Base-by-base conservation (phyloP, 257 asterid species). In the Oldenlandia corymbosa region DNA sequence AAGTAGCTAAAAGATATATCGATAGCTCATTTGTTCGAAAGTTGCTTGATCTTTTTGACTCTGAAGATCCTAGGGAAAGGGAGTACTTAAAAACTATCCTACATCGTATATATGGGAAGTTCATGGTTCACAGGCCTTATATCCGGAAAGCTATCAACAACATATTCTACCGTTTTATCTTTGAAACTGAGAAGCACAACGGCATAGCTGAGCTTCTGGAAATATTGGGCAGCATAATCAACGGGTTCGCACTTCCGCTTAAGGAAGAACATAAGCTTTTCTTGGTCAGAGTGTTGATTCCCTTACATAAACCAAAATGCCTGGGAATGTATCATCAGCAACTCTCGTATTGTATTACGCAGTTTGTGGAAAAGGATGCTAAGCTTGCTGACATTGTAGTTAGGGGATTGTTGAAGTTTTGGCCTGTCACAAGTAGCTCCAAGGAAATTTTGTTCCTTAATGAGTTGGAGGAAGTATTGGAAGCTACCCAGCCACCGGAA, bases 41-140 rank as follows among this genome's bases (percentile, higher is more conserved):
- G 64, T 60, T 88, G 81, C 92, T 88, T 32, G 88, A 84, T 70
- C 90, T 88, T 70, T 86, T 86, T 13, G 95, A 88, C 75, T 86
- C 96, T 24, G 95, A 89, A 75, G 96, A 88, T 68, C 96, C 96
- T 7, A 73, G 95, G 53, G 96, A 88, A 78, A 76, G 95, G 78
- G 92, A 88, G 62, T 84, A 86, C 75, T 70, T 88, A 87, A 86
- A 84, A 76, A 86, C 88, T 5, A 88, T 86, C 60, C 81, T 88
- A 6, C 95, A 88, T 71, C 85, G 95, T 31, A 85, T 88, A 72
- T 86, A 88, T 11, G 95, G 92, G 70, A 88, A 88, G 76, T 88
- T 88, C 74, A 88, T 88, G 96, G 96, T 89, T 46, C 93, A 84
- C 75, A 80, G 95, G 58, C 93, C 95, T 10, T 88, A 61, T 68